Evolutionary conservation across 768 basidiomycete species (phyloP).

Genomic region (Thelephora ganbajun): DNA sequence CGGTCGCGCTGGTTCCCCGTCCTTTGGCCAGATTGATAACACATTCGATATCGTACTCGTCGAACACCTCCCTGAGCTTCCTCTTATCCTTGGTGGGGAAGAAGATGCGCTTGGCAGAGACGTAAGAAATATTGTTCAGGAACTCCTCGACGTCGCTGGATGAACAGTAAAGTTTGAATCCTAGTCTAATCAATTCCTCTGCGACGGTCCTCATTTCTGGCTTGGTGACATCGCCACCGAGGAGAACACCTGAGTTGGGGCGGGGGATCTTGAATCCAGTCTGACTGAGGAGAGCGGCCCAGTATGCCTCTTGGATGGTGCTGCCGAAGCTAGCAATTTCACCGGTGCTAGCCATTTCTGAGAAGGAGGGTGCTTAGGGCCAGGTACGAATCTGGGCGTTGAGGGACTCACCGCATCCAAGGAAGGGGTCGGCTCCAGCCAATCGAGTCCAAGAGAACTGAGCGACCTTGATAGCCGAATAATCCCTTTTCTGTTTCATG

Average conservation of each 20-base stretch:
- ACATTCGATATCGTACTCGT: constrained; percentile 86
- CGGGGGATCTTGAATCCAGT: constrained; percentile 91
- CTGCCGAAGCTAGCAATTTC: constrained; percentile 94
- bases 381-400: neutral
- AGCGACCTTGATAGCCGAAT: constrained; percentile 92
- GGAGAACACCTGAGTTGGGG: constrained; percentile 72
- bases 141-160: constrained; percentile 66
- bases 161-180: constrained; percentile 93
- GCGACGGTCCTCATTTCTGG: constrained; percentile 83
- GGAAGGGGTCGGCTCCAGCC: constrained; percentile 91
- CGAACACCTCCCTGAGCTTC: constrained; percentile 84
- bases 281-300: constrained; percentile 87
- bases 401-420: constrained; percentile 68
- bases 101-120: constrained; percentile 77
- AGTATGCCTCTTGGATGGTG: constrained; percentile 91
- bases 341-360: constrained; percentile 97
- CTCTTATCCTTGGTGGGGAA: constrained; percentile 97
- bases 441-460: constrained; percentile 98
- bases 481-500: constrained; percentile 82
- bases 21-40: constrained; percentile 86
- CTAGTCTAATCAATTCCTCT: constrained; percentile 65
- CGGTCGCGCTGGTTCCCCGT: constrained; percentile 61
- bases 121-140: constrained; percentile 66
- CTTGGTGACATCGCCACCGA: constrained; percentile 81
- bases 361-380: constrained; percentile 2